Evolutionary conservation across 78 protist species (phyloP).

Genomic region (Polysphondylium violaceum): DNA sequence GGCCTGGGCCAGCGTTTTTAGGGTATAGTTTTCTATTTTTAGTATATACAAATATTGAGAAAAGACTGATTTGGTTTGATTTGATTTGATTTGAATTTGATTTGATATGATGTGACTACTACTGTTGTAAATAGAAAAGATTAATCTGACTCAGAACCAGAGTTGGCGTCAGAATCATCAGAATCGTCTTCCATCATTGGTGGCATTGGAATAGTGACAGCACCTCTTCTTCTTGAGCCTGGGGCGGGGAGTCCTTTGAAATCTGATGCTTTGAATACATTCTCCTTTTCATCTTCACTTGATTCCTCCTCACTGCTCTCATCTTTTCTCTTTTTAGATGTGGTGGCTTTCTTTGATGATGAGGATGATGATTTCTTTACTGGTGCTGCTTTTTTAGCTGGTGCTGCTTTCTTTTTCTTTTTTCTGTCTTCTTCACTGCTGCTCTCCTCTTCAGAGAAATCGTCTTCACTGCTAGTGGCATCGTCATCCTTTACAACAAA

Average conservation of each 20-base stretch:
- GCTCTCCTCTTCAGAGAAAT: not conserved
- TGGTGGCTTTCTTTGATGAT: not conserved
- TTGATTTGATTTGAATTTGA: too few species aligned
- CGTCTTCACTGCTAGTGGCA: not conserved
- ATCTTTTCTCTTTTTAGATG: not conserved
- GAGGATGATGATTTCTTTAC: not conserved
- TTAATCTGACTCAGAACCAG: too few species aligned
- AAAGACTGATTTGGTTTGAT: too few species aligned
- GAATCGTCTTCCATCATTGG: not conserved
- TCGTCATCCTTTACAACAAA: constrained; percentile 19
- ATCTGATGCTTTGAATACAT: not conserved
- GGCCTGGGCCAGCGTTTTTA: too few species aligned
- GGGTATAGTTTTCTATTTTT: too few species aligned
- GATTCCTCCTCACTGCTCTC: not conserved
- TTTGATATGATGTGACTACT: too few species aligned
- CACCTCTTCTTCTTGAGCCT: constrained; percentile 38
- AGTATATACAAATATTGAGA: too few species aligned
- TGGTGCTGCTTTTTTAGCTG: constrained; percentile 16
- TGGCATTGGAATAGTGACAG: constrained; percentile 13
- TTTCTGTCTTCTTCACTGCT: constrained; percentile 5
- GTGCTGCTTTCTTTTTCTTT: constrained; percentile 25
- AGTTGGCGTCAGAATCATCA: not conserved
- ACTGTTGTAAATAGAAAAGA: too few species aligned
- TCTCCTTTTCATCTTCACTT: not conserved
- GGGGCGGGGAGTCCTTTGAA: constrained; percentile 1